Conservation (phyloP, 1,284 basidiomycete species). For the Clitocybe nebularis region DNA sequence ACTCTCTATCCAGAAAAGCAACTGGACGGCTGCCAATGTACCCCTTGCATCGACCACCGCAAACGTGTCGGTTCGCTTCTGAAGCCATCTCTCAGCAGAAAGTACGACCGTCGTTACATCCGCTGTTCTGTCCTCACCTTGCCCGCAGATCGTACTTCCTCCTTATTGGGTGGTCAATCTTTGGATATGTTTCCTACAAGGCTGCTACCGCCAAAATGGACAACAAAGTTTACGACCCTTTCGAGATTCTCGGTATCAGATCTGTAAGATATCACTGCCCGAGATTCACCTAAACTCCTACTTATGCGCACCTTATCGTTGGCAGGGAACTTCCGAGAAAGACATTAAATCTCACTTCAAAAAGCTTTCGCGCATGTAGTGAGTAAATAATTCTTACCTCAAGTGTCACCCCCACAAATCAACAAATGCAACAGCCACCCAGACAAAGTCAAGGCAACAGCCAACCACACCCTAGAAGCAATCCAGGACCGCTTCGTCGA, state of each 20-base stretch:
- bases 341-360: constrained; percentile 97
- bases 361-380: constrained; percentile 89
- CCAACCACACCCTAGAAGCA: constrained; percentile 87
- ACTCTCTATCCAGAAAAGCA: constrained; percentile 23
- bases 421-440: constrained; percentile 69
- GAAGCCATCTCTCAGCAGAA: constrained; percentile 39
- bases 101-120: constrained; percentile 29
- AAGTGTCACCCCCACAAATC: not conserved
- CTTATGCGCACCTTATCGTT: too few relatives aligned
- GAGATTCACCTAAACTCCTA: too few relatives aligned
- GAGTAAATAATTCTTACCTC: constrained; percentile 26
- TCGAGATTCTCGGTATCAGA: constrained; percentile 86
- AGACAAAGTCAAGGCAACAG: constrained; percentile 87
- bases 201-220: constrained; percentile 59
- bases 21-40: constrained; percentile 59
- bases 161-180: constrained; percentile 70
- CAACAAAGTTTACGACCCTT: constrained; percentile 87
- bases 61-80: constrained; percentile 43
- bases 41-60: constrained; percentile 59
- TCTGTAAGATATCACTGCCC: constrained; percentile 40
- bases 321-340: constrained; percentile 75
- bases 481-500: constrained; percentile 89
- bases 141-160: constrained; percentile 51
- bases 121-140: constrained; percentile 9
- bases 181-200: constrained; percentile 68